Evolutionary conservation across 2,329 filamentous ascomycete species (phyloP), one percentile per base, ranked within the genome.

Genomic region (Juglanconis oblonga): DNA sequence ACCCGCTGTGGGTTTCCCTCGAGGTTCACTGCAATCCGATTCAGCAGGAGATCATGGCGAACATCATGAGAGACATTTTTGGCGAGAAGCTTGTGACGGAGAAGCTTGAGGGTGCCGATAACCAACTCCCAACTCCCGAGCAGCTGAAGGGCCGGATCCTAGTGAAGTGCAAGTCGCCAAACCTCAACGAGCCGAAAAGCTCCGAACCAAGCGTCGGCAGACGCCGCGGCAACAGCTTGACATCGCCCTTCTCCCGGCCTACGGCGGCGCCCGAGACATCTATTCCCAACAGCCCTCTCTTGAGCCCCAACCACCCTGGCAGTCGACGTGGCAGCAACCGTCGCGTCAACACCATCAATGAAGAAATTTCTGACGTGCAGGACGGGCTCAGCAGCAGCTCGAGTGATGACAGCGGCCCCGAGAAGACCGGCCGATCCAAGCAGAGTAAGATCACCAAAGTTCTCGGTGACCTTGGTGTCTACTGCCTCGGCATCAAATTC

Each of bases 151-250:
- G 89, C 67, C 88, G 88, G 47, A 91, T 98, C 59, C 79, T 99
- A 58, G 88, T 98, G 80, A 99, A 99, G 74, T 95, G 97, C 64
- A 99, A 98, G 75, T 89, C 90, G 65, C 87, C 91, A 7, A 81
- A 86, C 66, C 80, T 83, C 50, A 74, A 71, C 11, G 77, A 80
- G 48, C 79, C 83, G 52, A 77, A 72, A 33, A 74, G 71, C 60
- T 3, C 57, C 8, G 58, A 60, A 13, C 47, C 36, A 13, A 74
- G 77, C 17, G 52, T 73, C 8, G 80, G 82, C 14, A 79, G 85
- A 45, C 79, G 78, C 57, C 80, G 85, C 31, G 84, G 84, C 52
- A 85, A 82, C 72, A 97, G 93, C 74, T 79, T 96, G 45, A 94
- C 89, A 64, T 94, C 92, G 4, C 88, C 89, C 0, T 89, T 89